Evolutionary conservation across 139 green algal species (phyloP), one percentile per base, ranked within the genome.

Genomic region (Micromonas commoda): DNA sequence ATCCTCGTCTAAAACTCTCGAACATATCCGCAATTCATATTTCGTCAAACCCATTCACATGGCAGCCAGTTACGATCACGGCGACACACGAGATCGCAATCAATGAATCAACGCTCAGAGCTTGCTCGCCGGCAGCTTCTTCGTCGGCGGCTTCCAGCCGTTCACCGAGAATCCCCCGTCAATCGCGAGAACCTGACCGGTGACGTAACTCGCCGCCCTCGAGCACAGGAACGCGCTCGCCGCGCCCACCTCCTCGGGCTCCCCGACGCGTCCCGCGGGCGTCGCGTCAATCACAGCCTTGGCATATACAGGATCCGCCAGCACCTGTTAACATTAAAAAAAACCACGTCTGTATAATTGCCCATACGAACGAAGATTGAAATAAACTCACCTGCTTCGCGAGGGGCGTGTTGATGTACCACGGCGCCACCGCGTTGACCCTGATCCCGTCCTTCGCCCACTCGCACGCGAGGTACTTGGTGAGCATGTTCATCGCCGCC

Each of bases 401-500:
- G 0, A 83, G 66, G 52, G 83, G 83, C 0, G 93, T 97, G 29
- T 82, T 81, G 24, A 86, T 97, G 85, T 97, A 97, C 89, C 93
- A 96, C 1, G 94, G 94, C n/a, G 90, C 87, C 21, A 98, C 88
- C 0, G 83, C 66, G 66, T 97, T 94, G 16, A 93, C 89, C 0
- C 93, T 81, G 38, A 98, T 95, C 26, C 86, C 84, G 63, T 96
- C 74, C 26, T 66, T 39, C 0, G 90, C 94, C 93, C 93, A 97
- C 73, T 97, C 93, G 64, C 88, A 93, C 0, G 91, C 89, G 31
- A 97, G 76, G 68, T 90, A 94, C 26, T 84, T 85, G 0, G 87
- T 86, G 34, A 97, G 78, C 77, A 97, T 94, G 79, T 98, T 97
- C 71, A 98, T 80, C 0, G 89, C 88, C n/a, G 90, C 80, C 84